Evolutionary conservation across 2,329 filamentous ascomycete species (phyloP).

Genomic region (Penicillium vulpinum): DNA sequence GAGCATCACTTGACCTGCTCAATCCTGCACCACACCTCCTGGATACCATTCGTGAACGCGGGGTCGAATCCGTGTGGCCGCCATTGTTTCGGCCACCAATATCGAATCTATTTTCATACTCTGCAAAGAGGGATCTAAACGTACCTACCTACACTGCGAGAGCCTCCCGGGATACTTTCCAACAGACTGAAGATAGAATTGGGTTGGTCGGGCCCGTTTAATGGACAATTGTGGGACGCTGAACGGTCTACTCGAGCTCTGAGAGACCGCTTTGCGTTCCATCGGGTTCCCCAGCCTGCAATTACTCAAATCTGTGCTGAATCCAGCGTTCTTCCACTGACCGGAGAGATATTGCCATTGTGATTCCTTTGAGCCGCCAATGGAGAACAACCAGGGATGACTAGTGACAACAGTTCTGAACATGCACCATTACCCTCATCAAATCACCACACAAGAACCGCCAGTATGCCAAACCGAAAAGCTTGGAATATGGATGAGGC

Average conservation of each 20-base stretch:
- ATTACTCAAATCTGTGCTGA: conserved; percentile 4
- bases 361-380: conserved; percentile 13
- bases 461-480: conserved; percentile 33
- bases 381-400: conserved; percentile 40
- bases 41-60: conserved; percentile 8
- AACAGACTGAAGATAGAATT: neutral
- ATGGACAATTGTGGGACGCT: conserved; percentile 53
- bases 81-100: neutral
- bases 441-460: conserved; percentile 35
- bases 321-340: neutral
- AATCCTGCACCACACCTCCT: neutral
- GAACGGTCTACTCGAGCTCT: conserved; percentile 49
- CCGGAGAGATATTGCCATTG: conserved; percentile 6
- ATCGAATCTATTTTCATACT: neutral
- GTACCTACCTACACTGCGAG: neutral
- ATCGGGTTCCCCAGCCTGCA: conserved; percentile 50
- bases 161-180: neutral
- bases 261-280: conserved; percentile 56
- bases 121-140: neutral
- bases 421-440: conserved; percentile 42
- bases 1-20: neutral
- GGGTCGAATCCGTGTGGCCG: conserved; percentile 10
- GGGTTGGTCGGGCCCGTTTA: conserved; percentile 27
- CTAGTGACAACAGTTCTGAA: conserved; percentile 40
- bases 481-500: conserved; percentile 41